Evolutionary conservation across 2,329 filamentous ascomycete species (phyloP), one percentile per base, ranked within the genome.

Genomic region (Coniella vitis): DNA sequence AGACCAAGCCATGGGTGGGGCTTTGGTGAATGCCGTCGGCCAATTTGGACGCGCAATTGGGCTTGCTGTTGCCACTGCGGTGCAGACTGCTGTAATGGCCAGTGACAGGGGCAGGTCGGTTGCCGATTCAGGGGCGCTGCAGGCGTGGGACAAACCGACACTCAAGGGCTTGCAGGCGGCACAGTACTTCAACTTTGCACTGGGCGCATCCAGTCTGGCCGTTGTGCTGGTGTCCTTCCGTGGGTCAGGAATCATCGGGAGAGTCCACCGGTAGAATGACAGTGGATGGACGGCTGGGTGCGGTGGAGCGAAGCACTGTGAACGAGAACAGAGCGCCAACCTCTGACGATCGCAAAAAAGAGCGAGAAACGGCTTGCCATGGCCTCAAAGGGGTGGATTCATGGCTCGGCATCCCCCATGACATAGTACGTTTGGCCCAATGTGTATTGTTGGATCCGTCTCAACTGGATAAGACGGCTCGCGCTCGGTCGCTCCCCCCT

Each of bases 1-100:
- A 43, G 82, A 87, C 53, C 83, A 87, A 58, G 80, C 81, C 1
- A 63, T 87, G 0, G 83, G 83, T 0, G 84, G 83, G 1, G 84
- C 81, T 0, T 71, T 86, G 8, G 78, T 87, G 59, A 86, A 86
- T 51, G 75, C 82, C 0, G 75, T 82, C 12, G 79, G 78, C 0
- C 81, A 85, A 58, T 68, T 86, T 29, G 83, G 83, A 0, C 70
- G 83, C 7, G 76, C 83, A 0, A 73, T 87, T n/a, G 76, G 80
- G 1, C 67, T 87, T 1, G 83, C 83, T 1, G 69, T 87, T 29
- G 77, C 74, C 3, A 85, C 83, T 0, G 80, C 81, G 0, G 67
- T 85, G 2, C 82, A 87, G 60, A 80, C 79, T 0, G 74, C 78
- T 0, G 74, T 84, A 19, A 76, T 81, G 65, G 76, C 76, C 0